A percentile compares a stretch with the other conserved stretches of the same genome.
These are phyloP conservation scores for Cladosporium halotolerans DNA, from an alignment of 2,329 filamentous ascomycete species.

Conservation along the genomic window DNA sequence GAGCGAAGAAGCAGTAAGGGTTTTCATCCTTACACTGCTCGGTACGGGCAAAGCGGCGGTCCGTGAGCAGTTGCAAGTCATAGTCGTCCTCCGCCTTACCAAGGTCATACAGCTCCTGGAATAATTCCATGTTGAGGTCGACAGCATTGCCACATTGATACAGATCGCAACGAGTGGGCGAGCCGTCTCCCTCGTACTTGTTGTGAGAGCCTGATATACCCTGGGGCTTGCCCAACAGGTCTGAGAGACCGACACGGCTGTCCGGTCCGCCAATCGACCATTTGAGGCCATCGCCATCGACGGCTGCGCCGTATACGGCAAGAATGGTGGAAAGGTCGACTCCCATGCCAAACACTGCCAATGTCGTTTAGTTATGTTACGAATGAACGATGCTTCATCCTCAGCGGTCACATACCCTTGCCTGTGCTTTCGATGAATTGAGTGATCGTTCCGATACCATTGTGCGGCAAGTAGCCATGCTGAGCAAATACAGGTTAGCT, in stretches of 20 bases:
- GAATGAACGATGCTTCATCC: not conserved
- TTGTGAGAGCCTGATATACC: constrained; percentile 27
- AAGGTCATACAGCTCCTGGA: constrained; percentile 26
- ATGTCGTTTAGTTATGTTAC: not conserved
- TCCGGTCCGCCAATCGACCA: constrained; percentile 30
- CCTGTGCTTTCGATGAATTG: constrained; percentile 28
- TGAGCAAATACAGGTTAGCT: constrained; percentile 18
- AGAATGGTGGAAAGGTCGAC: constrained; percentile 28
- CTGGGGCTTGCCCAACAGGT: constrained; percentile 21
- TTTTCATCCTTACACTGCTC: constrained; percentile 24
- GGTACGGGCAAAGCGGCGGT: not conserved
- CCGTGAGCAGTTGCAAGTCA: constrained; percentile 12
- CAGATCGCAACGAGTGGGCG: constrained; percentile 29
- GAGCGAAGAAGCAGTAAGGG: constrained; percentile 29
- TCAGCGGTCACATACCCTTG: constrained; percentile 13
- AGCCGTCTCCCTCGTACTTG: constrained; percentile 33
- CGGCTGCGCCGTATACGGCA: constrained; percentile 27
- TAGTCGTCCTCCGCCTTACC: constrained; percentile 18
- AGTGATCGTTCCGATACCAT: constrained; percentile 29
- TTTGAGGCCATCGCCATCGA: constrained; percentile 22
- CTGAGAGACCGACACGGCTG: constrained; percentile 11
- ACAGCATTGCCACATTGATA: constrained; percentile 27
- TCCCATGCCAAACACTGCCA: constrained; percentile 30
- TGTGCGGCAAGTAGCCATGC: constrained; percentile 28
- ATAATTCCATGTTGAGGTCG: constrained; percentile 20